Conservation (phyloP, 176 grass and related monocot genomes). For the maize (Zea mays) region Zm-B73-REFERENCE-NAM-5.0 NC_050099.1:63701501-63702000, state of each 20-base stretch:
- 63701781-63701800: conserved; percentile 72
- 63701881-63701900: conserved; percentile 62
- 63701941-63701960: conserved; percentile 43
- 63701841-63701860: conserved; percentile 51
- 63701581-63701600: conserved; percentile 72
- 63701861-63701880: conserved; percentile 51
- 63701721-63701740: conserved; percentile 57
- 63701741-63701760: conserved; percentile 52
- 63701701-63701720: conserved; percentile 68
- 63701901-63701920: conserved; percentile 72
- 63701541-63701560: conserved; percentile 26
- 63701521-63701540: conserved; percentile 53
- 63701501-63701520: conserved; percentile 69
- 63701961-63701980: conserved; percentile 42
- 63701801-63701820: conserved; percentile 61
- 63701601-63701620: conserved; percentile 91
- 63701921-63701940: conserved; percentile 54
- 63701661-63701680: conserved; percentile 70
- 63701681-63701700: conserved; percentile 42
- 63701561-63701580: conserved; percentile 29
- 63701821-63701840: conserved; percentile 70
- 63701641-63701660: conserved; percentile 78
- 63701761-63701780: conserved; percentile 59
- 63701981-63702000: conserved; percentile 30
- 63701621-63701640: conserved; percentile 90